Evolutionary conservation across 2,329 filamentous ascomycete species (phyloP), one percentile per base, ranked within the genome.

Genomic region (Thelonectria discophora): DNA sequence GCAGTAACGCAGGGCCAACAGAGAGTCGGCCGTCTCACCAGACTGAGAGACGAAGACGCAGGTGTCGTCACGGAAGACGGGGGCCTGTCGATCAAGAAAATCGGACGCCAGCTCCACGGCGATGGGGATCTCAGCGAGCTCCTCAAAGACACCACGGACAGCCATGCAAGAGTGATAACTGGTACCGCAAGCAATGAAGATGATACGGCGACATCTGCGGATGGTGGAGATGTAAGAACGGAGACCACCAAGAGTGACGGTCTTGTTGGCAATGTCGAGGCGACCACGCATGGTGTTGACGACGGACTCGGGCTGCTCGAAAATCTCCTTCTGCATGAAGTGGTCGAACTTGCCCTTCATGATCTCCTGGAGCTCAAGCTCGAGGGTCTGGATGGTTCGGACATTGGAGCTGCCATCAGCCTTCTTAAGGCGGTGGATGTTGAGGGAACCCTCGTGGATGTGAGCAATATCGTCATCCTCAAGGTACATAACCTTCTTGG

Each of bases 291-390:
- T 99, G 70, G 95, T 97, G 87, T 99, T 99, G 84, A 99, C 90
- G 64, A 99, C 93, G 13, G 95, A 99, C 82, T 99, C 95, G 75
- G 95, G 95, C 85, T 99, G 95, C 86, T 99, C 95, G 79, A 99
- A 99, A 75, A 99, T 99, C 80, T 99, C 95, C 88, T 99, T 99
- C 80, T 99, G 95, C 95, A 99, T 99, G 86, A 97, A 99, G 84
- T 99, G 95, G 80, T 99, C 95, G 81, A 98, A 99, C 78, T 95
- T 96, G 80, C 95, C 95, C 90, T 99, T 99, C 95, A 99, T 99
- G 81, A 99, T 99, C 85, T 99, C 94, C 84, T 99, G 95, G 68
- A 99, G 90, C 85, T 99, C 93, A 52, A 99, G 91, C 85, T 99
- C 95, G 58, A 99, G 88, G 58, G 95, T 99, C 86, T 99, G 95